Conservation (phyloP, 345 rosid genomes). For the Salix viminalis region DNA sequence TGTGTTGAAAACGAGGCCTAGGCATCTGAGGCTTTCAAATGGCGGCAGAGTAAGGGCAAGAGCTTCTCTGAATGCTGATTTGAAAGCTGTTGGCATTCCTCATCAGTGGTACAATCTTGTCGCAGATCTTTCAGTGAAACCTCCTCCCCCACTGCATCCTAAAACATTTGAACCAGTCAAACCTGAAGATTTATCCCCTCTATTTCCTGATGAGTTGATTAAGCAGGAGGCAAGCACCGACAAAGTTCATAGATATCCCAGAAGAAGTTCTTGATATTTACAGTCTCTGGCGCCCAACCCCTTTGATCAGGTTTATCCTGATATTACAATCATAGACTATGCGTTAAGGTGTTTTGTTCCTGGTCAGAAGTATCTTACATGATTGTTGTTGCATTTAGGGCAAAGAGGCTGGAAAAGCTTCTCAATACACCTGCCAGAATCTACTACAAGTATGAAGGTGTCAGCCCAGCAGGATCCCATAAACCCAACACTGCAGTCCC, state of each 20-base stretch:
- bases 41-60: slow-evolving; percentile 40
- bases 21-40: slow-evolving; percentile 26
- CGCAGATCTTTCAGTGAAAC: slow-evolving; percentile 78
- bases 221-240: slow-evolving; percentile 72
- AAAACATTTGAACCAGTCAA: slow-evolving; percentile 63
- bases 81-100: slow-evolving; percentile 46
- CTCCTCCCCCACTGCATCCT: slow-evolving; percentile 81
- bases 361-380: background rate
- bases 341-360: background rate
- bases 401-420: slow-evolving; percentile 91
- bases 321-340: background rate
- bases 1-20: slow-evolving; percentile 22
- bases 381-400: slow-evolving; percentile 41
- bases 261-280: slow-evolving; percentile 79
- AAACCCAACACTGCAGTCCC: slow-evolving; percentile 90
- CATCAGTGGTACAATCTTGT: slow-evolving; percentile 63
- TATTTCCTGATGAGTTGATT: slow-evolving; percentile 75
- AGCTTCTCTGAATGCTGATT: slow-evolving; percentile 31
- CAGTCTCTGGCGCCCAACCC: slow-evolving; percentile 92
- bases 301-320: slow-evolving; percentile 64
- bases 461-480: slow-evolving; percentile 96
- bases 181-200: slow-evolving; percentile 73
- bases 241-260: slow-evolving; percentile 75
- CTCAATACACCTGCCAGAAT: slow-evolving; percentile 84
- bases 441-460: slow-evolving; percentile 92